Conservation (phyloP, 306 rosid species). For the Pachyrhizus erosus region DNA sequence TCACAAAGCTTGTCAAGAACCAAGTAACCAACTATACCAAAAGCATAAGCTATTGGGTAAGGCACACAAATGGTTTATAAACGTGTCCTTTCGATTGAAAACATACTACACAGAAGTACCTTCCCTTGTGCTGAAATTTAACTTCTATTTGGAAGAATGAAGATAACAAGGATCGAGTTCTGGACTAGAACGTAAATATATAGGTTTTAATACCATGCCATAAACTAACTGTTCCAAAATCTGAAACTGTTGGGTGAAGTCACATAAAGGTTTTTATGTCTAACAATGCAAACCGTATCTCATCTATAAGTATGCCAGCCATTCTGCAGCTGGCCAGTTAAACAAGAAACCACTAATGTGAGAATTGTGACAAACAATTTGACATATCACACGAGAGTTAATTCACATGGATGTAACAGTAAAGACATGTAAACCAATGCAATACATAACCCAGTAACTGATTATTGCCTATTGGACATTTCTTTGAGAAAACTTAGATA, state of each 20-base stretch:
- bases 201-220: neutral
- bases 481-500: neutral
- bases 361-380: neutral
- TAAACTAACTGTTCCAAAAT: neutral
- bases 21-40: neutral
- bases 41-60: neutral
- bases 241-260: neutral
- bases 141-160: neutral
- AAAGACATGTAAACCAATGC: constrained; percentile 20
- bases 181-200: neutral
- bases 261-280: neutral
- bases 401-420: neutral
- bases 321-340: neutral
- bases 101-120: neutral
- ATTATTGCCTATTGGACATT: constrained; percentile 2
- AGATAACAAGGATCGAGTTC: neutral
- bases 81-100: neutral
- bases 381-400: constrained; percentile 16
- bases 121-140: neutral
- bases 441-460: constrained; percentile 6
- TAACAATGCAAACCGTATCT: constrained; percentile 19
- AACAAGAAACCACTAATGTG: neutral
- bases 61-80: neutral
- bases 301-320: neutral
- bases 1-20: neutral